Evolutionary conservation across 305 asterid genomes (phyloP).

Genomic region (Fraxinus angustifolia): DNA sequence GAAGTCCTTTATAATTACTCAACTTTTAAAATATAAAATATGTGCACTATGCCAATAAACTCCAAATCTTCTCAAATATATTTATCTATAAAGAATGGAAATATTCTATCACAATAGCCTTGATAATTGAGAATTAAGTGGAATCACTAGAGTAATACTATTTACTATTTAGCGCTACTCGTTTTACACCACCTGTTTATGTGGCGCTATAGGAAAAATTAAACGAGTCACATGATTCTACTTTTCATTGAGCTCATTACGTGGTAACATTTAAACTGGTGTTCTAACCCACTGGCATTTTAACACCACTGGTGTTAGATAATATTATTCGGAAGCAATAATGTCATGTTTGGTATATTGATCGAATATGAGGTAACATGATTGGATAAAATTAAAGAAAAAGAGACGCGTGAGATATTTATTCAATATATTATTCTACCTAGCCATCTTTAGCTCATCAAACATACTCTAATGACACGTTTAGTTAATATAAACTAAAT

Average conservation of each 20-base stretch:
- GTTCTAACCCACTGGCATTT: no score
- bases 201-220: background rate
- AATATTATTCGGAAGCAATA: background rate
- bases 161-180: background rate
- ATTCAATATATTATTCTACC: background rate
- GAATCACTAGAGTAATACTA: background rate
- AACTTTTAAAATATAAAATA: background rate
- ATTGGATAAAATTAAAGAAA: background rate
- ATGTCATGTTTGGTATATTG: background rate
- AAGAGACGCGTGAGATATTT: background rate
- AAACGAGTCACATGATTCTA: background rate
- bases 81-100: background rate
- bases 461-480: background rate
- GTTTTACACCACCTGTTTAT: background rate
- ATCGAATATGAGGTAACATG: background rate
- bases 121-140: background rate
- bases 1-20: background rate
- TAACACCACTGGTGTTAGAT: no score
- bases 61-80: background rate
- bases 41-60: background rate
- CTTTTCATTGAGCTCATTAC: background rate
- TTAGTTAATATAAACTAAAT: background rate
- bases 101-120: background rate
- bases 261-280: background rate
- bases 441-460: background rate